Base-by-base conservation (phyloP, 1,284 basidiomycete genomes). In the Marasmius tenuissimus region DNA sequence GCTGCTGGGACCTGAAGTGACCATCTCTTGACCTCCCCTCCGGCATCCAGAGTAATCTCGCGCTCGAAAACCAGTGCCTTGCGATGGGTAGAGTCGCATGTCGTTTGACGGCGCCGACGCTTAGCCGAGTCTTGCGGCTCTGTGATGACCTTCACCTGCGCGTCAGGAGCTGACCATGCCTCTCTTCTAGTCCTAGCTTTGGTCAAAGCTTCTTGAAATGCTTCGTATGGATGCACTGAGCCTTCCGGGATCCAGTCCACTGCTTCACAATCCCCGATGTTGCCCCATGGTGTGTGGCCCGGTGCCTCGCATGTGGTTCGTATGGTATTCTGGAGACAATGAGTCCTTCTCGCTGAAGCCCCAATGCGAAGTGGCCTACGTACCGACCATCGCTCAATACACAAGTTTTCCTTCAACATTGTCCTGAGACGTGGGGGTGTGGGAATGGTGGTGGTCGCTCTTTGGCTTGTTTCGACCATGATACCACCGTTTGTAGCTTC, bases 371-470 rank as follows among this genome's bases (percentile, higher is more conserved):
- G 50, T 10, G 38, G 58, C 50, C 58, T 16, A 76, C 84, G 70
- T 68, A 87, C 86, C 62, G 76, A 74, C 86, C 85, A 88, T 64
- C 76, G 76, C 58, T 73, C 72, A 38, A 87, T 76, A 61, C 76
- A 80, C 37, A 83, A 67, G 47, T 75, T 78, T 68, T 86, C 85
- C 66, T 76, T 79, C 34, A 83, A 68, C 74, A 86, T 77, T 55
- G 76, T 65, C 57, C 73, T 77, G 64, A 87, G 75, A 47, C 85
- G 79, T 37, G 82, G 83, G n/a, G 74, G 68, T 0, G 85, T 87
- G 9, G 85, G 85, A 34, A 74, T 71, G n/a, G 82, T 78, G 54
- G 80, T 69, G 4, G 71, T 67, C 33, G 72, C 70, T 8, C 38
- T 20, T 18, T 47, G 45, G 8, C 47, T 20, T 49, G 53, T 35